phyloP scores from a whole-genome alignment of 768 basidiomycete genomes.

The Hygrophorus pudorinus region DNA sequence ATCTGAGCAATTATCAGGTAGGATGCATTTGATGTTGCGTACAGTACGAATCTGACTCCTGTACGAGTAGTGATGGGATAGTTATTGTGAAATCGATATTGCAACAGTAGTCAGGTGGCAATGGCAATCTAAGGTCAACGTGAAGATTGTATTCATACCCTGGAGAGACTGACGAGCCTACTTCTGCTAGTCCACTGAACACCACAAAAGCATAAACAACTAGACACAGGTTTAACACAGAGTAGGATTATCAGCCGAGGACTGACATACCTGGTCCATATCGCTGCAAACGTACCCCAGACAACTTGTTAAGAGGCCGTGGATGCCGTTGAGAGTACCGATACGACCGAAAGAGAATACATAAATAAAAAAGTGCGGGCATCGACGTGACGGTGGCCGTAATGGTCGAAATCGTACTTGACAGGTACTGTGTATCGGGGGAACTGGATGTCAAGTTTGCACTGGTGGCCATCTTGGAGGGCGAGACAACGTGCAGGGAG shows the following conservation, averaged over 20 bases:
- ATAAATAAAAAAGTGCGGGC: conserved; percentile 35
- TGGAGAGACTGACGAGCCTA: conserved; percentile 12
- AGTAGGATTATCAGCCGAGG: not conserved
- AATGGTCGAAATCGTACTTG: conserved; percentile 15
- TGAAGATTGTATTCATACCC: not conserved
- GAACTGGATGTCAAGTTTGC: too few species aligned
- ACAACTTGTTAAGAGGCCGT: conserved; percentile 38
- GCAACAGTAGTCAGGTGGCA: conserved; percentile 48
- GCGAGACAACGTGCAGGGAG: too few species aligned
- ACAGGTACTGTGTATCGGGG: not conserved
- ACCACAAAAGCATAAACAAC: conserved; percentile 45
- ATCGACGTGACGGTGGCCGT: conserved; percentile 15
- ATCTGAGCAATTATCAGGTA: conserved; percentile 26
- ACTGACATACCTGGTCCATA: conserved; percentile 42
- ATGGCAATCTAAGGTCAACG: conserved; percentile 33
- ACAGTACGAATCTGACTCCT: conserved; percentile 42
- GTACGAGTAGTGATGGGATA: conserved; percentile 36
- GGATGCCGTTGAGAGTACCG: conserved; percentile 35
- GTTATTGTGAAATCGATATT: conserved; percentile 43
- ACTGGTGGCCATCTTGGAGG: too few species aligned
- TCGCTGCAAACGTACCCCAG: conserved; percentile 34
- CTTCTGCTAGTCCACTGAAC: conserved; percentile 37
- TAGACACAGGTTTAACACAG: conserved; percentile 15
- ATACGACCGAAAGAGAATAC: conserved; percentile 39
- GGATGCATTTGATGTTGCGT: conserved; percentile 13